phyloP scores from a whole-genome alignment of 2,329 filamentous ascomycete genomes.

The Paraphaeosphaeria minitans region DNA sequence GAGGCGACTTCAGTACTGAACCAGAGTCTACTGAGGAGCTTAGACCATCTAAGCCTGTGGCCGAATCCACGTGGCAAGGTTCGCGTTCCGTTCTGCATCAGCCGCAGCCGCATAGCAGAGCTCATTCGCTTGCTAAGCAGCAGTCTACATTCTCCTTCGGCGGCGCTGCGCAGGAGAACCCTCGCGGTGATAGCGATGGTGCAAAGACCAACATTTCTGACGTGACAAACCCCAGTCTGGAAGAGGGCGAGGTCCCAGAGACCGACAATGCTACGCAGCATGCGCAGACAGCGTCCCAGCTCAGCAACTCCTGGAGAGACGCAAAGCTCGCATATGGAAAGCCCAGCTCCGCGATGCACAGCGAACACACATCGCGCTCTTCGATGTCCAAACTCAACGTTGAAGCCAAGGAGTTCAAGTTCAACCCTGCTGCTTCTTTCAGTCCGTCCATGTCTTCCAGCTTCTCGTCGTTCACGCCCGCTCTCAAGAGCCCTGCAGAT shows the following conservation, averaged over 20 bases:
- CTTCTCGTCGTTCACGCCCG: constrained; percentile 49
- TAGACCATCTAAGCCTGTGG: constrained; percentile 32
- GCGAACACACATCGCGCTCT: constrained; percentile 69
- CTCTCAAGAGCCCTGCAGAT: constrained; percentile 50
- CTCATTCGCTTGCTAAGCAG: constrained; percentile 72
- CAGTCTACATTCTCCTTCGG: constrained; percentile 40
- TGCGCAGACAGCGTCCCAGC: constrained; percentile 44
- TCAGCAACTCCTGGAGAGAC: constrained; percentile 45
- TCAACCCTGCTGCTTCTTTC: constrained; percentile 63
- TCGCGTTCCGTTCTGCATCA: constrained; percentile 64
- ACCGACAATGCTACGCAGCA: constrained; percentile 36
- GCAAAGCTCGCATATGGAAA: constrained; percentile 42
- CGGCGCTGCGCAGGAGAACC: constrained; percentile 31
- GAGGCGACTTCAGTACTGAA: constrained; percentile 69
- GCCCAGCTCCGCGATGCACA: constrained; percentile 40
- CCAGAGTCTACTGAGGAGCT: constrained; percentile 36
- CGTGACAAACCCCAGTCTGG: constrained; percentile 46
- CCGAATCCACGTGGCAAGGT: constrained; percentile 41
- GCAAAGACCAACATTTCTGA: constrained; percentile 48
- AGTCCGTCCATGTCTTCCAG: constrained; percentile 51
- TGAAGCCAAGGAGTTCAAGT: constrained; percentile 84
- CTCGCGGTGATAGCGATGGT: constrained; percentile 47
- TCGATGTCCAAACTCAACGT: constrained; percentile 84
- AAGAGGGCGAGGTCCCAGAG: constrained; percentile 36
- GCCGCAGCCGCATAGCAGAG: constrained; percentile 74